Evolutionary conservation across 2,329 filamentous ascomycete species (phyloP).

Genomic region (Bipolaris victoriae): DNA sequence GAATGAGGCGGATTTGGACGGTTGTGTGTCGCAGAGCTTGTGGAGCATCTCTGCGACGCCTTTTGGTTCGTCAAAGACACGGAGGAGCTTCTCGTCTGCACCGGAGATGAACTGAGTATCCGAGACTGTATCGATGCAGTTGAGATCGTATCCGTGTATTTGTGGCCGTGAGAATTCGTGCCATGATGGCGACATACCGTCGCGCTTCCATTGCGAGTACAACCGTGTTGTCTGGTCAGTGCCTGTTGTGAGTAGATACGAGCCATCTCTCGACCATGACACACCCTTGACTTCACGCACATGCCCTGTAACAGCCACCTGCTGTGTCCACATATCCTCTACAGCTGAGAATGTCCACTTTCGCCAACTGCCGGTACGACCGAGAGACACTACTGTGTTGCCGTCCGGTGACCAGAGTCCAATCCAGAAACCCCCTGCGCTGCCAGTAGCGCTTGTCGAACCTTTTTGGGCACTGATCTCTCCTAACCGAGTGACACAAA

Average conservation of each 20-base stretch:
- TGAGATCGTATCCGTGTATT: slow-evolving; percentile 97
- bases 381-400: slow-evolving; percentile 76
- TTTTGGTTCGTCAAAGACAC: slow-evolving; percentile 89
- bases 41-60: slow-evolving; percentile 77
- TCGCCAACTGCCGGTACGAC: slow-evolving; percentile 92
- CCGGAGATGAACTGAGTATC: slow-evolving; percentile 84
- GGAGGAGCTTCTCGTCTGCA: slow-evolving; percentile 96
- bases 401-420: slow-evolving; percentile 88
- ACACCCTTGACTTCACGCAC: slow-evolving; percentile 80
- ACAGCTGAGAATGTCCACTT: slow-evolving; percentile 72
- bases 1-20: slow-evolving; percentile 49
- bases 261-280: slow-evolving; percentile 80
- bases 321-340: slow-evolving; percentile 75
- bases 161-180: slow-evolving; percentile 95
- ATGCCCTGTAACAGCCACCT: slow-evolving; percentile 81
- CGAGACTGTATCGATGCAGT: slow-evolving; percentile 83
- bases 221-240: slow-evolving; percentile 92
- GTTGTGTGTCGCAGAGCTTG: slow-evolving; percentile 67
- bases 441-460: slow-evolving; percentile 93
- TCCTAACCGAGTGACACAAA: slow-evolving; percentile 82
- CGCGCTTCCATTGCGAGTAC: slow-evolving; percentile 76
- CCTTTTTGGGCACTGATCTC: slow-evolving; percentile 96
- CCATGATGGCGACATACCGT: slow-evolving; percentile 66
- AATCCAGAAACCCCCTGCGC: slow-evolving; percentile 95
- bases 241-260: slow-evolving; percentile 86